These are phyloP conservation scores for Ploettnerulaceae sp. DNA, from an alignment of 2,329 filamentous ascomycete species.

Conservation along the genomic window DNA sequence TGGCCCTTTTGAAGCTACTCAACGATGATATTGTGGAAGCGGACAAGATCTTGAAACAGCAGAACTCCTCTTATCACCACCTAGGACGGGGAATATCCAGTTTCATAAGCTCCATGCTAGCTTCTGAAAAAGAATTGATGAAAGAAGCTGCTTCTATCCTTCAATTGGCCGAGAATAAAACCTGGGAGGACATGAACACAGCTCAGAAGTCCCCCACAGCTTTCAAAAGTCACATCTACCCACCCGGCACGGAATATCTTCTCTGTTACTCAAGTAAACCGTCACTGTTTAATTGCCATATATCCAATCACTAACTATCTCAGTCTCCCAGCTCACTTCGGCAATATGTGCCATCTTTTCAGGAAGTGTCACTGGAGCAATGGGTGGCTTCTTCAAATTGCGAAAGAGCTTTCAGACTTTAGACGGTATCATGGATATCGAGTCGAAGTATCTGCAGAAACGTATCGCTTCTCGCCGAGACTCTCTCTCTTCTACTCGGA, in stretches of 20 bases:
- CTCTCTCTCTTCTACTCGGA: constrained; percentile 17
- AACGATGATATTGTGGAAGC: constrained; percentile 87
- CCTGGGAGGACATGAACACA: constrained; percentile 70
- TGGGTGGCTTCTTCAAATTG: constrained; percentile 89
- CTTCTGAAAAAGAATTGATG: constrained; percentile 91
- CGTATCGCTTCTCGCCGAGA: constrained; percentile 16
- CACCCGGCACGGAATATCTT: constrained; percentile 79
- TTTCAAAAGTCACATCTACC: constrained; percentile 58
- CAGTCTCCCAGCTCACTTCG: constrained; percentile 76
- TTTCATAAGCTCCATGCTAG: constrained; percentile 81
- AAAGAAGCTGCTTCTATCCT: constrained; percentile 71
- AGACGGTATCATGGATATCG: constrained; percentile 71
- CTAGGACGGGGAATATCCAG: constrained; percentile 75
- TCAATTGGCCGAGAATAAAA: constrained; percentile 68
- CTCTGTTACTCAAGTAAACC: constrained; percentile 63
- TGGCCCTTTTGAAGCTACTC: constrained; percentile 68
- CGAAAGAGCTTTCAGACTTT: constrained; percentile 83
- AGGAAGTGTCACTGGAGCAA: constrained; percentile 84
- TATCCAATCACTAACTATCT: constrained; percentile 1
- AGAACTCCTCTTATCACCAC: constrained; percentile 81
- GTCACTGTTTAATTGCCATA: not conserved
- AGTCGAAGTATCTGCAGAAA: constrained; percentile 51
- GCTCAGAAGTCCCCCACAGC: constrained; percentile 62
- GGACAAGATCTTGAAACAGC: constrained; percentile 64
- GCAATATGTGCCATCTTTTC: constrained; percentile 86